Evolutionary conservation across 169 alveolate genomes (phyloP), one percentile per base, ranked within the genome.

Genomic region (Cryptosporidium viatorum): DNA sequence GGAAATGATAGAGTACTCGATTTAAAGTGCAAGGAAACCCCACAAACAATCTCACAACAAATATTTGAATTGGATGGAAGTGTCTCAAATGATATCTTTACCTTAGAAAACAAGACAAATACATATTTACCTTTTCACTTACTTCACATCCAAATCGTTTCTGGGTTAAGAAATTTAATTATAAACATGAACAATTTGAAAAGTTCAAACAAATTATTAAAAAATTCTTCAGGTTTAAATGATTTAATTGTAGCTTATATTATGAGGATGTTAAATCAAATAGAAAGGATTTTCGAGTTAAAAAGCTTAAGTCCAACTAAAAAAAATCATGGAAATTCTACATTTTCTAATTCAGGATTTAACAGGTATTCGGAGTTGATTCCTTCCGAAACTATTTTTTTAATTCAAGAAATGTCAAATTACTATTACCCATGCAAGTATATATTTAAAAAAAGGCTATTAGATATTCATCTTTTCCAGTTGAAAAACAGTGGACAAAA

Each of bases 51-150:
- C 21, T 48, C 23, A 14, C 37, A 71, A 50, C 26, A 67, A 67
- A 39, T 31, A 35, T 74, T 51, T 74, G 86, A 74, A 43, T 21
- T 74, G 5, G 86, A 74, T 39, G 86, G 86, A 51, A 29, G 70
- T 16, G n/a, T 12, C 5, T 55, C 86, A 55, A 74, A 31, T 37
- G 86, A 74, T 43, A 58, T 74, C 0, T 74, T 58, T 60, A 74
- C 86, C 5, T 10, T 74, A 6, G 71, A 16, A 74, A 74, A 74
- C 39, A 74, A 52, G 3, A 52, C 43, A 12, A 37, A 55, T 26
- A 26, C 26, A 10, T 74, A 74, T 29, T 23, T 35, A 0, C 86
- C 86, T 14, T 59, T 58, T 37, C 86, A 74, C 39, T 74, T 33
- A 26, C 45, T 74, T n/a, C 86, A 74, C 58, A 55, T 74, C 8